Evolutionary conservation across 495 filamentous ascomycete species (phyloP).

Genomic region (Penicillium turbatum): DNA sequence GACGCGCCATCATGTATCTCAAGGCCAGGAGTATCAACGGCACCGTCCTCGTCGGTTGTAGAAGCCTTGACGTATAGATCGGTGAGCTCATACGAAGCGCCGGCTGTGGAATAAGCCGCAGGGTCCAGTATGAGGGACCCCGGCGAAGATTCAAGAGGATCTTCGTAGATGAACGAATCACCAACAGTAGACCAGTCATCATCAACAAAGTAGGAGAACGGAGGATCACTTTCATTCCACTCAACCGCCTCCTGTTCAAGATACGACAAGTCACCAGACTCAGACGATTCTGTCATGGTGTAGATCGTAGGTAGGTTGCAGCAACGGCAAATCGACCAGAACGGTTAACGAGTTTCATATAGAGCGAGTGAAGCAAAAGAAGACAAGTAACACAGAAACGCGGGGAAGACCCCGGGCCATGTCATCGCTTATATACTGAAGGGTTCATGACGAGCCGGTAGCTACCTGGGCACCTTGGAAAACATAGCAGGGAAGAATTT

Average conservation of each 20-base stretch:
- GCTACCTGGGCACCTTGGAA: slow-evolving; percentile 3
- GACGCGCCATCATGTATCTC: neutral
- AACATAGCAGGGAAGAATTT: neutral
- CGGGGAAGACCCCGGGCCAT: neutral
- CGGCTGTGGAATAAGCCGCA: neutral
- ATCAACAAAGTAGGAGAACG: neutral
- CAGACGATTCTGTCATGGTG: neutral
- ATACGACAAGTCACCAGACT: neutral
- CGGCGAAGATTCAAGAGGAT: neutral
- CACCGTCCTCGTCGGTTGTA: neutral
- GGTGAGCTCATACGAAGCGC: neutral
- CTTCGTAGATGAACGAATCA: neutral
- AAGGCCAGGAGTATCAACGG: neutral
- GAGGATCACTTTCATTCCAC: neutral
- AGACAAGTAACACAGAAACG: neutral
- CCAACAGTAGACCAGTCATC: neutral
- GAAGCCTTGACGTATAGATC: neutral
- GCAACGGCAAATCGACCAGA: neutral
- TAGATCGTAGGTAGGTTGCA: neutral
- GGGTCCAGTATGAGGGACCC: neutral
- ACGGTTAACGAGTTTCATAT: neutral
- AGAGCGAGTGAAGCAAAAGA: neutral
- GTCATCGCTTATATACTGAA: neutral
- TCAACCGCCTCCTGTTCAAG: neutral
- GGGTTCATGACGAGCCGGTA: neutral